Conservation (phyloP, 2,329 filamentous ascomycete species). For the Stachybotrys echinatus region DNA sequence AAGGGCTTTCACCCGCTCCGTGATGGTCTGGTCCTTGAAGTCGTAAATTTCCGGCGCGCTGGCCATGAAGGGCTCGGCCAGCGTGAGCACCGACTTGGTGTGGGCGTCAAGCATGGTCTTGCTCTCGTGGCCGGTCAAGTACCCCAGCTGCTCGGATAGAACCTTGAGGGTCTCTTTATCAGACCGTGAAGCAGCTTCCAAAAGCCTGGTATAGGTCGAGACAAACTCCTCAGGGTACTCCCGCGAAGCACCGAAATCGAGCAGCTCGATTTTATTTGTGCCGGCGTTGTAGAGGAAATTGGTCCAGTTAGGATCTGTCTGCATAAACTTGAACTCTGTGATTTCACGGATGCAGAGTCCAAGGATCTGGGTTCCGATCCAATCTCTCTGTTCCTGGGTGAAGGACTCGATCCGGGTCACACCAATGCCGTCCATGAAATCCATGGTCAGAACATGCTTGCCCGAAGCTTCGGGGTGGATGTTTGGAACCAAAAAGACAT, state of each 20-base stretch:
- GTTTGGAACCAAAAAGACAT: constrained; percentile 73
- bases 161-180: constrained; percentile 60
- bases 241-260: constrained; percentile 91
- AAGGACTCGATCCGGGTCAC: constrained; percentile 77
- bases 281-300: constrained; percentile 88
- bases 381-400: constrained; percentile 80
- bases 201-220: constrained; percentile 69
- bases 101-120: constrained; percentile 85
- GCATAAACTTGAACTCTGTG: constrained; percentile 94
- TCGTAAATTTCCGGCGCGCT: constrained; percentile 81
- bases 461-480: constrained; percentile 77
- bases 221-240: constrained; percentile 82
- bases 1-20: constrained; percentile 78
- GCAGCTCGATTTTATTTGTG: constrained; percentile 72
- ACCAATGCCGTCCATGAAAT: constrained; percentile 79
- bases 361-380: constrained; percentile 92
- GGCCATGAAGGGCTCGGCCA: constrained; percentile 83
- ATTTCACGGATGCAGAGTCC: constrained; percentile 91
- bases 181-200: constrained; percentile 70
- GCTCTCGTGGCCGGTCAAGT: constrained; percentile 87
- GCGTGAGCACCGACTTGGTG: constrained; percentile 77
- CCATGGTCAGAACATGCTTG: constrained; percentile 85
- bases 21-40: constrained; percentile 92
- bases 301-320: constrained; percentile 99
- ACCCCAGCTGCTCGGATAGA: constrained; percentile 74